Evolutionary conservation across 2,329 filamentous ascomycete genomes (phyloP).

Genomic region (Fusarium piperis): DNA sequence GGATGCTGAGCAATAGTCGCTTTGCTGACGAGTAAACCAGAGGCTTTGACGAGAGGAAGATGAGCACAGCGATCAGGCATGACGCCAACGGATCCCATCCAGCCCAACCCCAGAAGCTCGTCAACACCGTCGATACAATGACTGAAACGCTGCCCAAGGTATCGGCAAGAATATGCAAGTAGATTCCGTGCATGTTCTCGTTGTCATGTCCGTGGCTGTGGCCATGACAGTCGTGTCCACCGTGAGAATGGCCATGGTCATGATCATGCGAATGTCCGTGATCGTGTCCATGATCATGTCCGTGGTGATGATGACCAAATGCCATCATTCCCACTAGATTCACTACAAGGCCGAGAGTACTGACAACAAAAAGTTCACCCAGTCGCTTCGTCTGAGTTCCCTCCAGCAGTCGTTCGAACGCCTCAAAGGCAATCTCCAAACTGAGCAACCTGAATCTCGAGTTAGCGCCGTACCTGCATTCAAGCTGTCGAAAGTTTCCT

Average conservation of each 20-base stretch:
- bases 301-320: conserved; percentile 74
- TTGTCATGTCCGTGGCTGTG: conserved; percentile 73
- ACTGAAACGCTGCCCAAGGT: conserved; percentile 94
- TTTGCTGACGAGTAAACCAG: conserved; percentile 86
- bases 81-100: conserved; percentile 96
- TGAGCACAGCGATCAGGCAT: conserved; percentile 90
- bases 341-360: conserved; percentile 83
- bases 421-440: conserved; percentile 95
- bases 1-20: conserved; percentile 83
- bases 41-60: conserved; percentile 90
- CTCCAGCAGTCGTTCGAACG: conserved; percentile 85
- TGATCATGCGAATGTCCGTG: conserved; percentile 51
- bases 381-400: conserved; percentile 86
- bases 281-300: conserved; percentile 48
- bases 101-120: conserved; percentile 87
- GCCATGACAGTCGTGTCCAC: conserved; percentile 50
- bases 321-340: conserved; percentile 93
- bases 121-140: conserved; percentile 88
- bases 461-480: conserved; percentile 18
- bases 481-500: conserved; percentile 44
- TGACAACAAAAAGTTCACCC: conserved; percentile 88
- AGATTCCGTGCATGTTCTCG: conserved; percentile 98
- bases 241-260: conserved; percentile 52
- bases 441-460: conserved; percentile 76
- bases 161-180: conserved; percentile 93